phyloP scores from a whole-genome alignment of 2,329 filamentous ascomycete genomes.

The Stemphylium beticola region DNA sequence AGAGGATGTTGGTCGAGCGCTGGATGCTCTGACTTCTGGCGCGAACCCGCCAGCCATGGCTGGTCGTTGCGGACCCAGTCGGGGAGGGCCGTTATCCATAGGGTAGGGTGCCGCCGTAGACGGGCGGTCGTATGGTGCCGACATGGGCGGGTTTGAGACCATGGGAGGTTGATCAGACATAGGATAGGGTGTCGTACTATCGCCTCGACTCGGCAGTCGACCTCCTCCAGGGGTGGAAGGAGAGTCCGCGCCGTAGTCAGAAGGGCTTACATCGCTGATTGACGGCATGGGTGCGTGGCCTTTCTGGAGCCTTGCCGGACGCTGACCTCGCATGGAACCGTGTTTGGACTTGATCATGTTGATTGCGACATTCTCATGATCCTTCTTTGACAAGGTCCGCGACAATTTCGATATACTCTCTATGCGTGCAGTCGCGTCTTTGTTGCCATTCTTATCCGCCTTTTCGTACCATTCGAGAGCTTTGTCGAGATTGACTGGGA shows the following conservation, averaged over 20 bases:
- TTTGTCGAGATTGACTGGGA: slow-evolving; percentile 80
- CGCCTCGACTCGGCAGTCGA: slow-evolving; percentile 39
- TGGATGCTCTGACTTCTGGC: slow-evolving; percentile 58
- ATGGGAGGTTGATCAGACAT: slow-evolving; percentile 51
- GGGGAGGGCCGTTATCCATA: slow-evolving; percentile 67
- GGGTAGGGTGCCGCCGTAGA: slow-evolving; percentile 72
- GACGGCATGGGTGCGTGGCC: slow-evolving; percentile 47
- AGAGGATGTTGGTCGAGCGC: slow-evolving; percentile 54
- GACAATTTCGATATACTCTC: slow-evolving; percentile 78
- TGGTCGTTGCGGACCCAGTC: slow-evolving; percentile 42
- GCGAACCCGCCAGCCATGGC: slow-evolving; percentile 50
- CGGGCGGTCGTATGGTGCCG: slow-evolving; percentile 49
- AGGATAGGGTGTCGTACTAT: slow-evolving; percentile 52
- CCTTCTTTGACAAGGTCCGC: slow-evolving; percentile 83
- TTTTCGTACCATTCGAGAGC: slow-evolving; percentile 89
- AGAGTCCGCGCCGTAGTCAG: slow-evolving; percentile 41
- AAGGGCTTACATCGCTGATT: slow-evolving; percentile 48
- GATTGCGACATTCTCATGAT: slow-evolving; percentile 91
- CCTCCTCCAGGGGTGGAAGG: slow-evolving; percentile 28
- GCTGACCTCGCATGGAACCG: slow-evolving; percentile 58
- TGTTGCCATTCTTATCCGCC: slow-evolving; percentile 88
- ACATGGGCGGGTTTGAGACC: slow-evolving; percentile 24
- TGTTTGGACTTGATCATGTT: slow-evolving; percentile 74
- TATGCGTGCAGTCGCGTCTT: slow-evolving; percentile 81
- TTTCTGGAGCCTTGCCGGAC: slow-evolving; percentile 54